phyloP scores from a whole-genome alignment of 129 eudicot species.

The Flaveria robusta region DNA sequence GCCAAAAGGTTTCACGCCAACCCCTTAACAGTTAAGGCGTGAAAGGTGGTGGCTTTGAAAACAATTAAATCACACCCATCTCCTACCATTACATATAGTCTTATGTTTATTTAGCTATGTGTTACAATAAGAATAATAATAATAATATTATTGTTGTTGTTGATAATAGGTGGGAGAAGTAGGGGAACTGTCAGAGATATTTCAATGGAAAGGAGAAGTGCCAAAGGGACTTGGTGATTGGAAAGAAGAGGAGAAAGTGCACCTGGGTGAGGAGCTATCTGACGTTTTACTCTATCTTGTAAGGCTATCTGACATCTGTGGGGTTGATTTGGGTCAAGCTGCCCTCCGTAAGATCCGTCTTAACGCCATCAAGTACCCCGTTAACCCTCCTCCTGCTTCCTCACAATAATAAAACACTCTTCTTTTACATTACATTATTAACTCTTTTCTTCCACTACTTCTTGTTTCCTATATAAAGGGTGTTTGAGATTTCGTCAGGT shows the following conservation, averaged over 20 bases:
- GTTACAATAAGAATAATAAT: no score
- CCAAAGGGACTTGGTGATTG: slow-evolving; percentile 46
- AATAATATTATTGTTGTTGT: not conserved
- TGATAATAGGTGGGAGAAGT: slow-evolving; percentile 53
- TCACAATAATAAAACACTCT: not conserved
- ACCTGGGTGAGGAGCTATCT: slow-evolving; percentile 56
- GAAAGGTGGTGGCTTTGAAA: no score
- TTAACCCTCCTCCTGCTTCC: not conserved
- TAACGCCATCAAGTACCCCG: slow-evolving; percentile 52
- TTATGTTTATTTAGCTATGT: no score
- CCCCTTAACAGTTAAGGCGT: no score
- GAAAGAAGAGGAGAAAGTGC: slow-evolving; percentile 59
- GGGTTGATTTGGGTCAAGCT: slow-evolving; percentile 58
- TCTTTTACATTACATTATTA: no score
- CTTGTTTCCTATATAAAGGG: no score
- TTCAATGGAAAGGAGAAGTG: slow-evolving; percentile 79
- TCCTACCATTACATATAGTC: no score
- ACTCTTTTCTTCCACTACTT: no score
- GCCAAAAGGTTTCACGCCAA: no score
- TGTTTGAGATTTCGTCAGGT: no score
- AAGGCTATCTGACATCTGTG: slow-evolving; percentile 57
- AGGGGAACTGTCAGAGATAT: slow-evolving; percentile 65
- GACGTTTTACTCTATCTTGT: slow-evolving; percentile 60
- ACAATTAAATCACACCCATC: no score
- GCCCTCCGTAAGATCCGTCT: slow-evolving; percentile 59